Percentiles rank a stretch among this genome's conserved stretches.
Conservation (phyloP, 2,329 filamentous ascomycete species). For the Penicillium sp. region DNA sequence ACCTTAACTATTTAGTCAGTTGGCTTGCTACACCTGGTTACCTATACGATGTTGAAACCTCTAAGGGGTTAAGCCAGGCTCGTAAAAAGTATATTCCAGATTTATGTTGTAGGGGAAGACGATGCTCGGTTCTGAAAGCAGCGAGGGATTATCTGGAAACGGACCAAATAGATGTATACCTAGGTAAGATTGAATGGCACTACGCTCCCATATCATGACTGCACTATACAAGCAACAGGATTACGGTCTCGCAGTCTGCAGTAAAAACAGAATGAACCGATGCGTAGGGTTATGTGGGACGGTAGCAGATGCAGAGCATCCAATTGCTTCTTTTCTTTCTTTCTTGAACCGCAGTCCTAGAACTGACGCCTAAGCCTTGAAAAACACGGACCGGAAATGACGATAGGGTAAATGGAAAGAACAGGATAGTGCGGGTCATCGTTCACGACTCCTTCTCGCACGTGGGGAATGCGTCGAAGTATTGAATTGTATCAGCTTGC, state of each 20-base stretch:
- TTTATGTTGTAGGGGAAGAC: neutral
- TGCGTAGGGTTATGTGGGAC: neutral
- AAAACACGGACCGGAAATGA: neutral
- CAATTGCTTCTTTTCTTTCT: neutral
- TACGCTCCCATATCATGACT: neutral
- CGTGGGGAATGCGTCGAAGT: neutral
- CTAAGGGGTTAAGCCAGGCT: neutral
- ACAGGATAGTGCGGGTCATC: neutral
- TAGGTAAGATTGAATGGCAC: neutral
- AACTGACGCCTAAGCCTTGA: neutral
- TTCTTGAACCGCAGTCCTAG: neutral
- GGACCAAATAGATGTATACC: neutral
- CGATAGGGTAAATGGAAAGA: neutral
- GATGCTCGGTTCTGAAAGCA: neutral
- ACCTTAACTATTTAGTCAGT: too few relatives aligned
- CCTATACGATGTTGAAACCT: neutral
- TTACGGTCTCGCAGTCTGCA: neutral
- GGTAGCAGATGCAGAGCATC: neutral
- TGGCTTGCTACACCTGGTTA: neutral
- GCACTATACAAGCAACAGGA: neutral
- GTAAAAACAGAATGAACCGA: neutral
- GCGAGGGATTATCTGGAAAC: neutral
- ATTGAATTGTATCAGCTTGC: slow-evolving; percentile 22
- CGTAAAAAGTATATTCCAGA: neutral
- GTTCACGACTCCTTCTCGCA: neutral